phyloP scores from a whole-genome alignment of 2,329 filamentous ascomycete species.

The Fusarium tuaranense region DNA sequence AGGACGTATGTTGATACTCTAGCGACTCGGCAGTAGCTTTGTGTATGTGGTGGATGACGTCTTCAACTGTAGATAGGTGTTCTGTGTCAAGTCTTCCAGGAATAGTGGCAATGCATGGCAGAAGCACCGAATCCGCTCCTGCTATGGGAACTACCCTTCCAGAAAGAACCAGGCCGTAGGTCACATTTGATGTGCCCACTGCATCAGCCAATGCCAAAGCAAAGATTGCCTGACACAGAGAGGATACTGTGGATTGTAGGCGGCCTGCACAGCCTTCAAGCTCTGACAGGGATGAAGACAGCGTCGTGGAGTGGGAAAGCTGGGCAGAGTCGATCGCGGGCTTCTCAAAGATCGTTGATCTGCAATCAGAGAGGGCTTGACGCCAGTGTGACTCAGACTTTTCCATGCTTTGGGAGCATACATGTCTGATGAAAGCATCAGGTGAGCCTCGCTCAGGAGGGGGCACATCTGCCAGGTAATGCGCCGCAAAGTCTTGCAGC shows the following conservation, averaged over 20 bases:
- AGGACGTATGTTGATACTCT: neutral
- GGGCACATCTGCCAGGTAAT: neutral
- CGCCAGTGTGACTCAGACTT: neutral
- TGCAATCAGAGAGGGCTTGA: neutral
- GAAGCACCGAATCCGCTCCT: neutral
- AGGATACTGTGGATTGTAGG: neutral
- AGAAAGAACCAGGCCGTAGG: neutral
- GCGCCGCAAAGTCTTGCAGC: neutral
- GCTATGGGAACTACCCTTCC: neutral
- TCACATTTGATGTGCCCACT: neutral
- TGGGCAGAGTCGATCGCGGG: neutral
- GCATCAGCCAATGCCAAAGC: neutral
- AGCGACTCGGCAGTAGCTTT: neutral
- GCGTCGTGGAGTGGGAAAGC: neutral
- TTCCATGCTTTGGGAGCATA: constrained; percentile 1
- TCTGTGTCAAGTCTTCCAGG: neutral
- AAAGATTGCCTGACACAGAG: neutral
- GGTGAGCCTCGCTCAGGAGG: neutral
- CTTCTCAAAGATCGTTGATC: neutral
- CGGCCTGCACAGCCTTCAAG: neutral
- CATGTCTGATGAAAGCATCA: neutral
- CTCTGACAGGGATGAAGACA: neutral
- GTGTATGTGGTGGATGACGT: neutral
- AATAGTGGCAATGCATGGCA: neutral
- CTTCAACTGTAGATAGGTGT: neutral